Conservation (phyloP, 163 green algal species). For the Smithsoniella earleae region DNA sequence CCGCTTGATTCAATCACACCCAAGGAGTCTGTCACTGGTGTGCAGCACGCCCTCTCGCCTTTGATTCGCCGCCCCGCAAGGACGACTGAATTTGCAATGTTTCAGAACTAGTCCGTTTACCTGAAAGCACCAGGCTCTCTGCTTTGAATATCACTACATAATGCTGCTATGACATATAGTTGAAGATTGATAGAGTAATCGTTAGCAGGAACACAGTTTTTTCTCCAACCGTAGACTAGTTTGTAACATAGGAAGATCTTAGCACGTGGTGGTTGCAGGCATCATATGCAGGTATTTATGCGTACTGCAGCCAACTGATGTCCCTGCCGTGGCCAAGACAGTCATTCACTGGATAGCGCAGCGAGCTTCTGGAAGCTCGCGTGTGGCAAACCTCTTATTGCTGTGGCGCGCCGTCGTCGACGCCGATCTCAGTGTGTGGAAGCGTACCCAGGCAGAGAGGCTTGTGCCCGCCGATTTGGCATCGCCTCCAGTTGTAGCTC, state of each 20-base stretch:
- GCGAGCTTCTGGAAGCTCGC: neutral
- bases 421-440: constrained; percentile 22
- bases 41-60: too few species aligned
- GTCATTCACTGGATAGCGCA: constrained; percentile 22
- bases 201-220: too few species aligned
- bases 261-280: neutral
- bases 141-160: too few species aligned
- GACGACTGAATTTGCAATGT: too few species aligned
- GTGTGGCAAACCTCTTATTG: constrained; percentile 18
- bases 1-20: constrained; percentile 10
- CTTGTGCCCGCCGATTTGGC: neutral
- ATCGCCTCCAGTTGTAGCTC: neutral
- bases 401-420: constrained; percentile 14
- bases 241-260: too few species aligned
- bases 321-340: constrained; percentile 23
- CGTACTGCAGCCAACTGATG: constrained; percentile 8
- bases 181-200: too few species aligned
- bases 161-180: too few species aligned
- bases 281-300: constrained; percentile 21
- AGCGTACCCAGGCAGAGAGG: constrained; percentile 6
- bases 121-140: too few species aligned
- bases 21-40: too few species aligned
- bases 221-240: too few species aligned
- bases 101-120: too few species aligned
- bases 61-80: too few species aligned